Conservation (phyloP, 257 asterid genomes). For the Plantago major region DNA sequence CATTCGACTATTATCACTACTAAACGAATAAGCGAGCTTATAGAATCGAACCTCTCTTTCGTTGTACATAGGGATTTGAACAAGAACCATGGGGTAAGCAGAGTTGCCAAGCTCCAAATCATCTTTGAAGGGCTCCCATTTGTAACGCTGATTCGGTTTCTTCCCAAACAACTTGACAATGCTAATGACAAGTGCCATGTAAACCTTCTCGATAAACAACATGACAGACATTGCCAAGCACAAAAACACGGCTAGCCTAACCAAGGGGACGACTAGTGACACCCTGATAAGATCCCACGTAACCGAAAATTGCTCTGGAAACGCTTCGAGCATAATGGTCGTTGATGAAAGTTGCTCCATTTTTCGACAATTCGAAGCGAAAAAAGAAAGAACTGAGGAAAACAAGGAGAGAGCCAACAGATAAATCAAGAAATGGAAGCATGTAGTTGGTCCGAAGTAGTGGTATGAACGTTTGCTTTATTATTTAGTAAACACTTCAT, state of each 20-base stretch:
- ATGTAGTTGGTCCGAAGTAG: no score
- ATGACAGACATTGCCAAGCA: constrained; percentile 74
- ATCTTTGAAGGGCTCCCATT: constrained; percentile 76
- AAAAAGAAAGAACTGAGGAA: no score
- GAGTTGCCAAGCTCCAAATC: constrained; percentile 80
- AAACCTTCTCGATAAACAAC: constrained; percentile 82
- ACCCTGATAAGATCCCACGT: constrained; percentile 72
- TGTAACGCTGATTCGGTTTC: constrained; percentile 68
- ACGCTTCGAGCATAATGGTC: constrained; percentile 33
- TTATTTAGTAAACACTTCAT: no score
- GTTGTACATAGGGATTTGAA: constrained; percentile 94
- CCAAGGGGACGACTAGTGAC: constrained; percentile 75
- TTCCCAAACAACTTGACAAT: constrained; percentile 56
- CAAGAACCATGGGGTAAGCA: constrained; percentile 73
- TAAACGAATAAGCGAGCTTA: constrained; percentile 15
- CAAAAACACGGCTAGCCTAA: constrained; percentile 40
- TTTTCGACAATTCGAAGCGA: background rate
- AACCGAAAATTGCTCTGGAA: constrained; percentile 38
- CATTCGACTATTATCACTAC: constrained; percentile 16
- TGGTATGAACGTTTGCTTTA: no score
- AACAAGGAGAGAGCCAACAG: no score
- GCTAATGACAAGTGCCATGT: constrained; percentile 67
- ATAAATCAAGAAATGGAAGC: no score
- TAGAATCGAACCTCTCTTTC: constrained; percentile 73
- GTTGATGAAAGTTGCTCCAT: constrained; percentile 47